phyloP scores from a whole-genome alignment of 768 basidiomycete genomes.

The Podaxis sp. region DNA sequence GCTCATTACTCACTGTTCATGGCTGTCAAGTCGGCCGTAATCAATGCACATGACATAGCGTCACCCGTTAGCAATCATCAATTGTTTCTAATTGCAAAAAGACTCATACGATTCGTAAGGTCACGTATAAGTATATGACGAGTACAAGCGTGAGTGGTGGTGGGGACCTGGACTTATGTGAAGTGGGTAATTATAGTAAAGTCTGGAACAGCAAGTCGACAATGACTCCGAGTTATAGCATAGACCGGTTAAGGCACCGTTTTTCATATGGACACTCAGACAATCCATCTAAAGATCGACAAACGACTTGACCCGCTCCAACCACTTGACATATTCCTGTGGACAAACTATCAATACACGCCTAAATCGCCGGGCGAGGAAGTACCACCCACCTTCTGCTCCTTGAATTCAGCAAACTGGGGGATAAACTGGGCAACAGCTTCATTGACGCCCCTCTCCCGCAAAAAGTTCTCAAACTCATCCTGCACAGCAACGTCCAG shows the following conservation, averaged over 20 bases:
- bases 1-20: no score
- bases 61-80: background rate
- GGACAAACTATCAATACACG: slow-evolving; percentile 11
- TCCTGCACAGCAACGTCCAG: slow-evolving; percentile 86
- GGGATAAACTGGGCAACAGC: slow-evolving; percentile 81
- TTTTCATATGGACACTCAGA: slow-evolving; percentile 1
- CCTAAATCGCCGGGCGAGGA: background rate
- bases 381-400: slow-evolving; percentile 70
- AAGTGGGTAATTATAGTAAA: background rate
- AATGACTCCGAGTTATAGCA: background rate
- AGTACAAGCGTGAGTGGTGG: background rate
- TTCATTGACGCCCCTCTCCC: slow-evolving; percentile 88
- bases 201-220: background rate
- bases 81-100: background rate
- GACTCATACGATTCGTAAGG: background rate
- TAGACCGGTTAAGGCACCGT: background rate
- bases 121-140: background rate
- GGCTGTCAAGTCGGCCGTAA: background rate
- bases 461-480: slow-evolving; percentile 85
- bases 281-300: slow-evolving; percentile 49
- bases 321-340: slow-evolving; percentile 91
- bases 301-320: slow-evolving; percentile 77
- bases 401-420: slow-evolving; percentile 85
- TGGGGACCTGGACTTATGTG: background rate
- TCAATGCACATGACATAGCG: background rate